phyloP scores from a whole-genome alignment of 2,329 filamentous ascomycete species.

The Nakataea oryzae region DNA sequence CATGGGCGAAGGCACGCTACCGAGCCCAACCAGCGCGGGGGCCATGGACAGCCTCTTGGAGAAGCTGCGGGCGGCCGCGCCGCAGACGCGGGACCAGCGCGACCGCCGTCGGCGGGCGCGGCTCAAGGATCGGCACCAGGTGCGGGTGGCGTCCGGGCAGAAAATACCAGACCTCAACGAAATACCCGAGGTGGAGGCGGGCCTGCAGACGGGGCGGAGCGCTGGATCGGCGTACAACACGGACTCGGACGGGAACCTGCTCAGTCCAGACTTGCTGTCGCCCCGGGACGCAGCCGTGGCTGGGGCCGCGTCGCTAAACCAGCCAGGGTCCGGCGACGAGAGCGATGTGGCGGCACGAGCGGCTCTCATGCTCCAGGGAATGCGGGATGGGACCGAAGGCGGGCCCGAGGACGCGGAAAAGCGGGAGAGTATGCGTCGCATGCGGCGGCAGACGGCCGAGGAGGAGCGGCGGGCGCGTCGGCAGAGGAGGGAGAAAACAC shows the following conservation, averaged over 20 bases:
- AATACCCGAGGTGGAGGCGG: constrained; percentile 42
- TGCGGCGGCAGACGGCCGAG: constrained; percentile 62
- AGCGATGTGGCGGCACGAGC: constrained; percentile 80
- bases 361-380: constrained; percentile 71
- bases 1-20: constrained; percentile 30
- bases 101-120: constrained; percentile 79
- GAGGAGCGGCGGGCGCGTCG: constrained; percentile 63
- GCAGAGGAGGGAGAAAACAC: constrained; percentile 52
- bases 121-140: constrained; percentile 83
- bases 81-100: constrained; percentile 78
- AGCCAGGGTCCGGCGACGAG: constrained; percentile 33
- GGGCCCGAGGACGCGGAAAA: constrained; percentile 43
- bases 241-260: constrained; percentile 37
- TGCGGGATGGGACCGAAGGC: constrained; percentile 56
- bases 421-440: constrained; percentile 50
- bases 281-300: background rate
- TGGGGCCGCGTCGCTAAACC: background rate
- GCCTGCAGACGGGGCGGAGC: constrained; percentile 17
- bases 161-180: constrained; percentile 68
- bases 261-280: constrained; percentile 39
- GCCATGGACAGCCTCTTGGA: constrained; percentile 95
- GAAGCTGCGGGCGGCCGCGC: constrained; percentile 87
- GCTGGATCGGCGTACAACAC: constrained; percentile 23
- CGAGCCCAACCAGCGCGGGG: constrained; percentile 65
- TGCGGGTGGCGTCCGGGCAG: constrained; percentile 80